Base-by-base conservation (phyloP, 1,139 yeast genomes). In the Zygosaccharomyces sapae region DNA sequence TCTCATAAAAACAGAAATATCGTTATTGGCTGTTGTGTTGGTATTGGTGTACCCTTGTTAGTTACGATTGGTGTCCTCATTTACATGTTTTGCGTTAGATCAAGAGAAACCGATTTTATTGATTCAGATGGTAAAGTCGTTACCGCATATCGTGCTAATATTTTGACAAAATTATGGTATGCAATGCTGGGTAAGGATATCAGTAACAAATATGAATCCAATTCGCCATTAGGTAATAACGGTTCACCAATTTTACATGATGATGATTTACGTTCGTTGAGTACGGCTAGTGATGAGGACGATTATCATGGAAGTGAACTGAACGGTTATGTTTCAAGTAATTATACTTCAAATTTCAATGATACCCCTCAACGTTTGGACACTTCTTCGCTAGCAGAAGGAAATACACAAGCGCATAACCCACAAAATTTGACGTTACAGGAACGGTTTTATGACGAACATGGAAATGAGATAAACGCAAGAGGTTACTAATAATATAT, bases 21-120 rank as follows among this genome's bases (percentile, higher is more conserved):
- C 27, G 73, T 75, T n/a, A 70, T 76, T 41, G 81, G 81, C 35
- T 73, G 75, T 44, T 74, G 71, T 12, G 74, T 70, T 3, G 74
- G 74, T 13, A 54, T 70, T 31, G 72, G 73, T 39, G 58, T 68
- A 2, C 74, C 74, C 5, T 8, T 70, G 4, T 16, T 70, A 2
- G 35, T 59, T 2, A 49, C 52, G 0, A 22, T 61, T 0, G 36
- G 53, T 0, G 46, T 52, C 5, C 36, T 58, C 4, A 48, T 62
- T 18, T 67, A 66, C 49, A 54, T 57, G 47, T 58, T 54, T 41
- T 66, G 67, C 43, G 52, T 64, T 34, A 62, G 58, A 43, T 56
- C 66, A 27, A 61, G 58, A 33, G 62, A 60, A 43, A 63, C 66
- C 22, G 60, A 62, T 25, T 70, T 70, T 50, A 64, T 70, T 45